Evolutionary conservation across 768 basidiomycete genomes (phyloP).

Genomic region (Hirschioporus abietinus): DNA sequence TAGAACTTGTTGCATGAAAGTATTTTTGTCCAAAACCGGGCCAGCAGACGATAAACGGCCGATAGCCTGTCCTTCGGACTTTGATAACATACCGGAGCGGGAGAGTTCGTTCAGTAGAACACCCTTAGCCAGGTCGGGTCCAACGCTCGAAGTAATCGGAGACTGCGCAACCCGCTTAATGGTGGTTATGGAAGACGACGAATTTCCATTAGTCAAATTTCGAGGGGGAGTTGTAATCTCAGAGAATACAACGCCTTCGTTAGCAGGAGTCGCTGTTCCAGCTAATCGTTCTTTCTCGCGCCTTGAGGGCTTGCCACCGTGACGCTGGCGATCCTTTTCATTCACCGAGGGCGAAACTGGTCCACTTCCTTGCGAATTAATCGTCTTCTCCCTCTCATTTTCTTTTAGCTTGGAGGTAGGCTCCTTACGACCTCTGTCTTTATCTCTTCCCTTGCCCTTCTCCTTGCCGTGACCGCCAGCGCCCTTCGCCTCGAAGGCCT

Average conservation of each 20-base stretch:
- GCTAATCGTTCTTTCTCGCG: conserved; percentile 33
- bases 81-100: not conserved
- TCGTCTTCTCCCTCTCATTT: conserved; percentile 17
- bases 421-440: conserved; percentile 17
- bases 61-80: not conserved
- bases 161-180: not conserved
- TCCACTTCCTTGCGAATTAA: conserved; percentile 26
- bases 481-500: conserved; percentile 37
- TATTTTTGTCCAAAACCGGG: conserved; percentile 38
- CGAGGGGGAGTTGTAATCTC: not conserved
- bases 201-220: not conserved
- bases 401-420: conserved; percentile 18
- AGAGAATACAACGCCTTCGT: conserved; percentile 23
- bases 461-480: conserved; percentile 24
- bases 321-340: not conserved
- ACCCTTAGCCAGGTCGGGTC: not conserved
- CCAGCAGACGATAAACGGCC: not conserved
- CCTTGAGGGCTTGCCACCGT: not conserved
- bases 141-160: not conserved
- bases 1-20: conserved; percentile 55
- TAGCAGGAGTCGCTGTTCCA: conserved; percentile 32
- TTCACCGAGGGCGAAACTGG: conserved; percentile 7
- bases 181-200: not conserved
- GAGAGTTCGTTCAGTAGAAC: not conserved
- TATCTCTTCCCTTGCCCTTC: conserved; percentile 23